A percentile compares a stretch with the other conserved stretches of the same genome.
These are phyloP conservation scores for Aspergillus sp. DNA, from an alignment of 2,329 filamentous ascomycete genomes.

Conservation along the genomic window DNA sequence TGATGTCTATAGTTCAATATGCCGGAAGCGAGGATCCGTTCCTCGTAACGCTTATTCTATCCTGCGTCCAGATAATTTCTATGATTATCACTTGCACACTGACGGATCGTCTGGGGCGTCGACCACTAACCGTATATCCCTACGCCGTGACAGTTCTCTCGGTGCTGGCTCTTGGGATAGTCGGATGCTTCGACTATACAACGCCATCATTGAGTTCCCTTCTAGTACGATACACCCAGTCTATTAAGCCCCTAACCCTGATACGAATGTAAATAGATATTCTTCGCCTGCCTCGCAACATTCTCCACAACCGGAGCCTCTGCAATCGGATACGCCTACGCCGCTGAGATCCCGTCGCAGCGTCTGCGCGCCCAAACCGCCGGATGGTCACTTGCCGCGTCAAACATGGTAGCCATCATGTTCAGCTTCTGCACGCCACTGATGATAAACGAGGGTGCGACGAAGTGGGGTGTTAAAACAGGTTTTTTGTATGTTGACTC, in stretches of 20 bases:
- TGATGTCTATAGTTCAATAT: slow-evolving; percentile 34
- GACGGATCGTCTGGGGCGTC: slow-evolving; percentile 38
- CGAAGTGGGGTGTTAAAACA: slow-evolving; percentile 47
- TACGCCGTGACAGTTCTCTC: slow-evolving; percentile 40
- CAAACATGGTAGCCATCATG: slow-evolving; percentile 45
- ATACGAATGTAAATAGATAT: slow-evolving; percentile 28
- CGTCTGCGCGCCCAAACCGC: slow-evolving; percentile 43
- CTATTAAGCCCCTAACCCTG: neutral
- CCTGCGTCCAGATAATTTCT: slow-evolving; percentile 44
- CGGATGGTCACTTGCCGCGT: slow-evolving; percentile 40
- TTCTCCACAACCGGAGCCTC: slow-evolving; percentile 45
- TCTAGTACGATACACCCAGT: slow-evolving; percentile 25
- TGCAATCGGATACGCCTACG: slow-evolving; percentile 46
- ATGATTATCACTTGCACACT: slow-evolving; percentile 39
- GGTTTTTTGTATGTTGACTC: slow-evolving; percentile 43
- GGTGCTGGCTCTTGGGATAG: slow-evolving; percentile 39
- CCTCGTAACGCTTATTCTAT: slow-evolving; percentile 43
- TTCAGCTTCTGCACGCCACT: slow-evolving; percentile 48
- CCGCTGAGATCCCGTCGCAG: slow-evolving; percentile 43
- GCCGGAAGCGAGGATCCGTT: slow-evolving; percentile 45
- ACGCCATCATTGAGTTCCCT: slow-evolving; percentile 35
- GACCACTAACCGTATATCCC: slow-evolving; percentile 42
- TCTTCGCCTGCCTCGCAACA: slow-evolving; percentile 45
- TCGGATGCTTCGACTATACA: slow-evolving; percentile 43
- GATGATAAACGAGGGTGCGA: slow-evolving; percentile 42